Evolutionary conservation across 202 grass and related monocot genomes (phyloP).

Genomic region (Dendrocalamus latiflorus): DNA sequence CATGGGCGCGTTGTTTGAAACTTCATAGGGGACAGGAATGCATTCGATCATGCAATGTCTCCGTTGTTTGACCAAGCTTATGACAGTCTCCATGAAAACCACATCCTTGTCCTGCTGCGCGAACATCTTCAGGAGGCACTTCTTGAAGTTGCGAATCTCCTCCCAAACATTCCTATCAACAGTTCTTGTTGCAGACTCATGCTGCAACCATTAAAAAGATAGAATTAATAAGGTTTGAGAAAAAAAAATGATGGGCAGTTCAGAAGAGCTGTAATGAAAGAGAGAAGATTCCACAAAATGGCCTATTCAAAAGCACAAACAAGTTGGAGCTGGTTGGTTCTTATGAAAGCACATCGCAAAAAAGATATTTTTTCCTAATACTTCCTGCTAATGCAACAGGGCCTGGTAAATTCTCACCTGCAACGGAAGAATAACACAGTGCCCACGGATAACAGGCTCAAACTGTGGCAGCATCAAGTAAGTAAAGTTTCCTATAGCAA

Average conservation of each 20-base stretch:
- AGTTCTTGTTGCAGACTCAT: constrained; percentile 73
- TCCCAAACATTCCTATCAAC: constrained; percentile 79
- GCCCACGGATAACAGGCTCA: constrained; percentile 68
- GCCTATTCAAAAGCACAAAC: background rate
- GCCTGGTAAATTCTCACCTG: constrained; percentile 53
- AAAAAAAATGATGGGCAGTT: background rate
- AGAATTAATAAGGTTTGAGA: background rate
- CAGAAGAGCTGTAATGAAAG: background rate
- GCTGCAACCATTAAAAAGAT: constrained; percentile 43
- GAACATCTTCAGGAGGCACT: constrained; percentile 86
- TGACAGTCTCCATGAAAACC: constrained; percentile 84
- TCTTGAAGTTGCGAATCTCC: constrained; percentile 98
- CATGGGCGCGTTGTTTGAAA: constrained; percentile 75
- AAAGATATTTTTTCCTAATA: background rate
- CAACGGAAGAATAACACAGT: constrained; percentile 84
- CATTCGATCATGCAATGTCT: constrained; percentile 87
- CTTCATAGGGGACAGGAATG: constrained; percentile 65
- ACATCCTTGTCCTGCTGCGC: no score
- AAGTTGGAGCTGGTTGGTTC: background rate
- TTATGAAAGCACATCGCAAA: constrained; percentile 8
- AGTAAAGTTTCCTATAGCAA: constrained; percentile 90
- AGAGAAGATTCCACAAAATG: background rate
- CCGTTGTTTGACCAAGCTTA: constrained; percentile 62
- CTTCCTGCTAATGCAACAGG: background rate
- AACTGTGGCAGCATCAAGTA: constrained; percentile 90